phyloP scores from a whole-genome alignment of 2,329 filamentous ascomycete genomes.

The Penicillium sp. region DNA sequence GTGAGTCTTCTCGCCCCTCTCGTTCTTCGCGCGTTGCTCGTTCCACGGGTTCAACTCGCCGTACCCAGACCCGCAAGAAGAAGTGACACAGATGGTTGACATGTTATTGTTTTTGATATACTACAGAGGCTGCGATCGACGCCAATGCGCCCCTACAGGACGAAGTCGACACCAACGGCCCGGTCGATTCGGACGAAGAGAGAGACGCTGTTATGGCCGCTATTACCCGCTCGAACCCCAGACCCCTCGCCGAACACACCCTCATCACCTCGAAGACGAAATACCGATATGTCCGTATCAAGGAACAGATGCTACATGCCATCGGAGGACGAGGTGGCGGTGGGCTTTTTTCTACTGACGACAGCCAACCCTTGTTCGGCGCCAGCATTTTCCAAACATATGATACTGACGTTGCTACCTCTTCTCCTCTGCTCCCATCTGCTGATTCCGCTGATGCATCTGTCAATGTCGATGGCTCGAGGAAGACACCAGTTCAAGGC shows the following conservation, averaged over 20 bases:
- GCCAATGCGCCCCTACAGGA: slow-evolving; percentile 89
- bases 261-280: slow-evolving; percentile 51
- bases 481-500: slow-evolving; percentile 22
- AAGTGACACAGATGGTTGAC: slow-evolving; percentile 12
- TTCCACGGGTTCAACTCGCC: too few relatives aligned
- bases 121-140: slow-evolving; percentile 82
- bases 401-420: slow-evolving; percentile 21
- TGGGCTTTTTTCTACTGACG: slow-evolving; percentile 45
- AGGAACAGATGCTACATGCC: slow-evolving; percentile 60
- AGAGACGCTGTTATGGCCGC: slow-evolving; percentile 83
- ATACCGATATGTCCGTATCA: slow-evolving; percentile 62
- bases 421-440: slow-evolving; percentile 24
- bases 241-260: slow-evolving; percentile 68
- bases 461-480: slow-evolving; percentile 18
- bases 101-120: slow-evolving; percentile 20
- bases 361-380: slow-evolving; percentile 30
- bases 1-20: slow-evolving; percentile 53
- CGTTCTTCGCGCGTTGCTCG: too few relatives aligned
- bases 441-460: slow-evolving; percentile 23
- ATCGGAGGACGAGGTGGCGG: slow-evolving; percentile 51
- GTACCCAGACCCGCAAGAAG: background rate
- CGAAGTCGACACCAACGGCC: slow-evolving; percentile 73
- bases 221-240: slow-evolving; percentile 69
- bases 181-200: slow-evolving; percentile 93
- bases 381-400: slow-evolving; percentile 36